These are phyloP conservation scores for Xerocomellus dryophilus DNA, from an alignment of 768 basidiomycete species.

Conservation along the genomic window DNA sequence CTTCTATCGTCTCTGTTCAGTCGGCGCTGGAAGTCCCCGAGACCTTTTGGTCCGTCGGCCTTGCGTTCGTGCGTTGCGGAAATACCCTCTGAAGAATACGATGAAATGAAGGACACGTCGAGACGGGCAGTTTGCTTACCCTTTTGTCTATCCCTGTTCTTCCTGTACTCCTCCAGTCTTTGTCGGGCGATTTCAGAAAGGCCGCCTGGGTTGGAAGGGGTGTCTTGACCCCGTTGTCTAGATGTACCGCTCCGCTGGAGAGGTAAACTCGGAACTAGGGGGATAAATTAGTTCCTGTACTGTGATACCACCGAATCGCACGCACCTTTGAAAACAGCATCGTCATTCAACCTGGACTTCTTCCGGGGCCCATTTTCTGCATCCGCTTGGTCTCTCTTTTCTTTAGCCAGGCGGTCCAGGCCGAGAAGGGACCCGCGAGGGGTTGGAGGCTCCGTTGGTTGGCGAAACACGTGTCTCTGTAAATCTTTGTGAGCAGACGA, in stretches of 20 bases:
- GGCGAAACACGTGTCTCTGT: conserved; percentile 78
- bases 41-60: conserved; percentile 64
- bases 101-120: neutral
- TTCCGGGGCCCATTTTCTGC: conserved; percentile 53
- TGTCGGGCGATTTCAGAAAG: conserved; percentile 72
- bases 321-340: conserved; percentile 85
- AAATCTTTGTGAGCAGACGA: conserved; percentile 5
- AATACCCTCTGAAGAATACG: conserved; percentile 59
- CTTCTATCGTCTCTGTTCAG: conserved; percentile 70
- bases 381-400: conserved; percentile 69
- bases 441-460: conserved; percentile 73
- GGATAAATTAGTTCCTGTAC: neutral
- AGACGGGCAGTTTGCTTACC: conserved; percentile 36
- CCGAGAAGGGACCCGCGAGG: conserved; percentile 81
- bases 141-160: conserved; percentile 63
- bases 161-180: conserved; percentile 74
- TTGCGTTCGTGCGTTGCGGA: conserved; percentile 54
- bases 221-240: conserved; percentile 81
- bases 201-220: conserved; percentile 90
- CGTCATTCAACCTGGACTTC: conserved; percentile 56
- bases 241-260: conserved; percentile 50
- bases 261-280: conserved; percentile 76
- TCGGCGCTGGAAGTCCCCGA: conserved; percentile 93
- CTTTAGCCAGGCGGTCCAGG: conserved; percentile 81
- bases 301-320: neutral